These are phyloP conservation scores for Eucalyptus erythrocorys DNA, from an alignment of 345 rosid genomes.

Conservation along the genomic window DNA sequence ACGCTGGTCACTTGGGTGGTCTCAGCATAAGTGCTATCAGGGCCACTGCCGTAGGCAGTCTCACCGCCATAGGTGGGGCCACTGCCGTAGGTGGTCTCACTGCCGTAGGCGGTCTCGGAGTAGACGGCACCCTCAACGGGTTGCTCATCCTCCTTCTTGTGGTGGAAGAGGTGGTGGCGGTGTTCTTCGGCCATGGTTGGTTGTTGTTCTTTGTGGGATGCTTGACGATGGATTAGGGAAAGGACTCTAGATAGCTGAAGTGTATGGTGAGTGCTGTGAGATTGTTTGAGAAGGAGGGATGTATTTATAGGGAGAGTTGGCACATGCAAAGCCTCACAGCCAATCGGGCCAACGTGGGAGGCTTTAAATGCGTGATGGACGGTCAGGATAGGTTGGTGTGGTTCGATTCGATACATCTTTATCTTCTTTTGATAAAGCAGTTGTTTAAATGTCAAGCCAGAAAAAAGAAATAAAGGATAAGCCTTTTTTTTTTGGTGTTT, in stretches of 20 bases:
- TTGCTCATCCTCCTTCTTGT: conserved; percentile 17
- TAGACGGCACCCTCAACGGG: conserved; percentile 2
- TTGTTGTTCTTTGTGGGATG: not conserved
- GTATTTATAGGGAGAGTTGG: not conserved
- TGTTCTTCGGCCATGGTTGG: conserved; percentile 30
- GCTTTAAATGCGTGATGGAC: not conserved
- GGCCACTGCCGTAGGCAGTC: not conserved
- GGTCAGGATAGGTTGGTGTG: not conserved
- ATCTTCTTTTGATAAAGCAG: not conserved
- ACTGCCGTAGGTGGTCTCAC: not conserved
- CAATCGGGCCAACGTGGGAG: not conserved
- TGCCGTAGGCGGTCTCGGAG: conserved; percentile 2
- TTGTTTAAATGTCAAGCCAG: not conserved
- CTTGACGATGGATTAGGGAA: not conserved
- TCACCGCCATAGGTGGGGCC: not conserved
- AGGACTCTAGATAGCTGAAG: not conserved
- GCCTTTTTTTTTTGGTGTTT: not conserved
- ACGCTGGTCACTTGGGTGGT: not conserved
- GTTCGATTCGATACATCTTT: not conserved
- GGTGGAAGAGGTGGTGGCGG: conserved; percentile 33
- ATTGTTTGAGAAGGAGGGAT: not conserved
- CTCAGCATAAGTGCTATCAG: not conserved
- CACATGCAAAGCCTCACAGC: not conserved
- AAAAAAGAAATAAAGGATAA: not conserved
- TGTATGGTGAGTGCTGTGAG: not conserved